These are phyloP conservation scores for Candida vartiovaarae DNA, from an alignment of 805 yeast species.

Conservation along the genomic window DNA sequence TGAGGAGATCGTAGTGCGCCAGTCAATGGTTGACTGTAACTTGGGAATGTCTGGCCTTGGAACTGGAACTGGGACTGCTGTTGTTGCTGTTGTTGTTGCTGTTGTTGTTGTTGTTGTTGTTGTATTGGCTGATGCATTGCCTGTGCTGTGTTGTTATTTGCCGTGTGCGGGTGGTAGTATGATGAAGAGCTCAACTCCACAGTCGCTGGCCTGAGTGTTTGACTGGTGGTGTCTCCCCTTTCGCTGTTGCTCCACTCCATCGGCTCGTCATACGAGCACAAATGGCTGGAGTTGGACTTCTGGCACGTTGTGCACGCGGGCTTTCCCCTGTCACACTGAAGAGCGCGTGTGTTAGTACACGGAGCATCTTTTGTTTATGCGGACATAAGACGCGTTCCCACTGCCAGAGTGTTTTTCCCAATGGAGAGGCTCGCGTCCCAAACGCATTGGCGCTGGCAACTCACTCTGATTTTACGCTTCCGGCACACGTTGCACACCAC, in stretches of 20 bases:
- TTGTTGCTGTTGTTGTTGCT: constrained; percentile 14
- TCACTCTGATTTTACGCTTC: constrained; percentile 24
- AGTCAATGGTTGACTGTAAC: constrained; percentile 4
- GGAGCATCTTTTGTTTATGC: not conserved
- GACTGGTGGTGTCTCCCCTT: too few relatives aligned
- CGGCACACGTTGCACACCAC: constrained; percentile 26
- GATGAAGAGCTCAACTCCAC: too few relatives aligned
- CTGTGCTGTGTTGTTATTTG: too few relatives aligned
- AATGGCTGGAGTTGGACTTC: constrained; percentile 20
- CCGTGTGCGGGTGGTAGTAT: too few relatives aligned
- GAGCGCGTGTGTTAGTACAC: not conserved
- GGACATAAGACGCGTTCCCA: constrained; percentile 5
- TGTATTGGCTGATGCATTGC: constrained; percentile 11
- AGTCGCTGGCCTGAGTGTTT: too few relatives aligned
- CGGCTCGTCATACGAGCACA: constrained; percentile 22
- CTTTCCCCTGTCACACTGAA: constrained; percentile 23
- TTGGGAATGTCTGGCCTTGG: too few relatives aligned
- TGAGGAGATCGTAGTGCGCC: constrained; percentile 5
- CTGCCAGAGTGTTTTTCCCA: too few relatives aligned
- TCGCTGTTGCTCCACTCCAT: too few relatives aligned
- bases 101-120: constrained; percentile 15
- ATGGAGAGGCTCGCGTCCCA: not conserved
- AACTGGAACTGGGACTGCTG: constrained; percentile 14
- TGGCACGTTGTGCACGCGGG: constrained; percentile 22
- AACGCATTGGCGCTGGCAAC: constrained; percentile 4